Percentiles rank a stretch among this genome's conserved stretches.
Conservation (phyloP, 805 yeast species). For the Kazachstania kunashirensis region DNA sequence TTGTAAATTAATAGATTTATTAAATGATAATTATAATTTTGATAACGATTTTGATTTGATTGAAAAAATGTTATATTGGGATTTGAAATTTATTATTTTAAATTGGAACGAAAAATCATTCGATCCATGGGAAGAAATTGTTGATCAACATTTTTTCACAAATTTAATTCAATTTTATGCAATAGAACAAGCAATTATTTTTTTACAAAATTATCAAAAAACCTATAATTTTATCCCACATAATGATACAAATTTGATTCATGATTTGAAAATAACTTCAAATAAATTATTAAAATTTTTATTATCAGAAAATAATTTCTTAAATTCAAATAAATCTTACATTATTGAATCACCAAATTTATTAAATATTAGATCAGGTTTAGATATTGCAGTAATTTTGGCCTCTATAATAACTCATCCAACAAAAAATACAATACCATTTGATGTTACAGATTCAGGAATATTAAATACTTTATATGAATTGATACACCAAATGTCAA, state of each 20-base stretch:
- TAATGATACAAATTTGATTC: not conserved
- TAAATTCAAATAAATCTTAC: conserved; percentile 37
- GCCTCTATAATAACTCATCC: conserved; percentile 38
- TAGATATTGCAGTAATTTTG: conserved; percentile 65
- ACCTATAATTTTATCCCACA: not conserved
- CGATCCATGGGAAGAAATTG: conserved; percentile 89
- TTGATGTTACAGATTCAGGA: conserved; percentile 46
- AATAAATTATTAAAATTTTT: conserved; percentile 20
- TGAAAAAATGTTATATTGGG: conserved; percentile 50
- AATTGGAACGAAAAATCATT: conserved; percentile 63
- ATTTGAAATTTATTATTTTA: conserved; percentile 50
- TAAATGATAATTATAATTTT: conserved; percentile 6
- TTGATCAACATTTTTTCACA: conserved; percentile 72
- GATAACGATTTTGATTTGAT: conserved; percentile 34
- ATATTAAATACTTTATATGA: conserved; percentile 55
- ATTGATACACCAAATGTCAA: conserved; percentile 58
- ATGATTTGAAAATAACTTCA: conserved; percentile 14
- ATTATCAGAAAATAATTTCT: conserved; percentile 28
- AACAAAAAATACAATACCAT: conserved; percentile 39
- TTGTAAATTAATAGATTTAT: conserved; percentile 13
- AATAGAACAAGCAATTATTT: conserved; percentile 44
- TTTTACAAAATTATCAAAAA: conserved; percentile 17
- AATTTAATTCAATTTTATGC: conserved; percentile 65
- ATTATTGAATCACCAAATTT: conserved; percentile 60
- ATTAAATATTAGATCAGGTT: conserved; percentile 48